phyloP scores from a whole-genome alignment of 352 stramenopile genomes.

The Pythium phragmiticola region DNA sequence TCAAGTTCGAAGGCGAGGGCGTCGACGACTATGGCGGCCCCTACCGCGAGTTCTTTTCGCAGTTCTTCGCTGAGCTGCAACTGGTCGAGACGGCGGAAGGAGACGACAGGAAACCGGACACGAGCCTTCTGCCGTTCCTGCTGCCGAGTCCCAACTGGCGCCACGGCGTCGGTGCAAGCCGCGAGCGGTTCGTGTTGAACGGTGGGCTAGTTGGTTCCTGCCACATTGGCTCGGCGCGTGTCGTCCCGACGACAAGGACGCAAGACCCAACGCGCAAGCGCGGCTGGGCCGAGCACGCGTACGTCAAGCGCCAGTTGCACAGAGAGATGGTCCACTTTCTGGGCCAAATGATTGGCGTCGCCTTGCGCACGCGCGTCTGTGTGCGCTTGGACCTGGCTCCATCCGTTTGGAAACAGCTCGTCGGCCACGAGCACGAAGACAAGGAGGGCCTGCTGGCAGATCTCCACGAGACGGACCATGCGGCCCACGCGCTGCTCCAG shows the following conservation, averaged over 20 bases:
- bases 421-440: constrained; percentile 35
- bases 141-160: constrained; percentile 87
- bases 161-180: constrained; percentile 72
- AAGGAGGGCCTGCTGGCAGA: constrained; percentile 37
- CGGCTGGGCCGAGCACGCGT: constrained; percentile 31
- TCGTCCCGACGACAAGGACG: not conserved
- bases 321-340: constrained; percentile 89
- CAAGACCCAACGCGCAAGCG: not conserved
- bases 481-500: constrained; percentile 53
- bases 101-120: constrained; percentile 4
- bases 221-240: constrained; percentile 13
- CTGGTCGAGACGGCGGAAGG: constrained; percentile 33
- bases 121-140: constrained; percentile 82
- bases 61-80: constrained; percentile 75
- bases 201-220: constrained; percentile 24
- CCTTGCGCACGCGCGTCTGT: constrained; percentile 78
- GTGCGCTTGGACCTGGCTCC: constrained; percentile 70
- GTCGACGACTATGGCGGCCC: constrained; percentile 94
- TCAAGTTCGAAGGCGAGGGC: constrained; percentile 94
- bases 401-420: constrained; percentile 74
- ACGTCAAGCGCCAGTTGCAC: constrained; percentile 60
- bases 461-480: constrained; percentile 68
- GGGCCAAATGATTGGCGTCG: constrained; percentile 88
- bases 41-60: constrained; percentile 92
- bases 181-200: constrained; percentile 87